Percentiles rank a stretch among this genome's conserved stretches.
Evolutionary conservation across 2,329 filamentous ascomycete genomes (phyloP).

Genomic region (Gliomastix tumulicola): DNA sequence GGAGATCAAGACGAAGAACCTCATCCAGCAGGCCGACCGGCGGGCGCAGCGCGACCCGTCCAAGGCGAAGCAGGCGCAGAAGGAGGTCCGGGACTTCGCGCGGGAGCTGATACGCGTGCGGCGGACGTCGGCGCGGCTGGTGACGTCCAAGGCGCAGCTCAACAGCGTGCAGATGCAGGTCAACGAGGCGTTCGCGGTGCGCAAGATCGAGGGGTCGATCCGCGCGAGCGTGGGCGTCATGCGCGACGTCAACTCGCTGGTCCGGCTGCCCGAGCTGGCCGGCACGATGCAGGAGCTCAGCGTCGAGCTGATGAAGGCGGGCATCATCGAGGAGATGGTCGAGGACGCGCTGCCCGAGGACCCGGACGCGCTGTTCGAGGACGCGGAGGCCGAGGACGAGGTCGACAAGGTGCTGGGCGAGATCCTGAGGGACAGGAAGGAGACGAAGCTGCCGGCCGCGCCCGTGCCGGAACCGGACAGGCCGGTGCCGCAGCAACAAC

Average conservation of each 20-base stretch:
- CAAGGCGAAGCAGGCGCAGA: constrained; percentile 69
- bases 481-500: constrained; percentile 44
- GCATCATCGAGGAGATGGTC: constrained; percentile 97
- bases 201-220: constrained; percentile 93
- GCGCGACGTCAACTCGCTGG: constrained; percentile 88
- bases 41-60: constrained; percentile 75
- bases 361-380: constrained; percentile 63
- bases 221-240: constrained; percentile 83
- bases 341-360: constrained; percentile 78
- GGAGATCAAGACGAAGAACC: constrained; percentile 76
- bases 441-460: constrained; percentile 49
- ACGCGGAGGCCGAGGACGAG: constrained; percentile 70
- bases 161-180: constrained; percentile 96
- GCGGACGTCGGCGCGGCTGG: constrained; percentile 64
- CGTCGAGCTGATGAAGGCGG: constrained; percentile 84
- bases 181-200: constrained; percentile 88
- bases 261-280: constrained; percentile 77
- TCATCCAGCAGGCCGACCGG: constrained; percentile 76
- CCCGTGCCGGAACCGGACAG: constrained; percentile 49
- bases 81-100: constrained; percentile 83
- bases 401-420: constrained; percentile 91
- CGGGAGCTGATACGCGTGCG: constrained; percentile 79
- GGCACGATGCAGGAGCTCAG: constrained; percentile 85
- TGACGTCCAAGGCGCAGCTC: constrained; percentile 86
- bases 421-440: constrained; percentile 75